Conservation (phyloP, 108 stramenopile genomes). For the Fragilariopsis cylindrus region DNA sequence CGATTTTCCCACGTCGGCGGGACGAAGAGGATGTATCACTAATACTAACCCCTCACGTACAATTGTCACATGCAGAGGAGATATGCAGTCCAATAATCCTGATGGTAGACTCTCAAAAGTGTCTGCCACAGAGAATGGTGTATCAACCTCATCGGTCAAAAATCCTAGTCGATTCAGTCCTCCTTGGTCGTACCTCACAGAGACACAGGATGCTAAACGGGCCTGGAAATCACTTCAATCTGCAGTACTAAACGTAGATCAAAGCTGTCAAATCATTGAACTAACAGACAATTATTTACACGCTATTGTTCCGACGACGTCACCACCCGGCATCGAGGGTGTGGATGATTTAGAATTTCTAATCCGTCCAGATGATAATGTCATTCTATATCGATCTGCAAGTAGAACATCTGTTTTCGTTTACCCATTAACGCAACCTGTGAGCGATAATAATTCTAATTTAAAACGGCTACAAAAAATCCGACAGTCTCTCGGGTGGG, state of each 20-base stretch:
- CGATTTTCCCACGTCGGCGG: constrained; percentile 67
- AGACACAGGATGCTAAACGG: constrained; percentile 60
- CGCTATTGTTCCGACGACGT: constrained; percentile 68
- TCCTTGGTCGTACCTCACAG: constrained; percentile 82
- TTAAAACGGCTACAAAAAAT: constrained; percentile 83
- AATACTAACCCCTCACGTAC: constrained; percentile 72
- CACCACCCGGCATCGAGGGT: constrained; percentile 58
- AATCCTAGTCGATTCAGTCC: constrained; percentile 80
- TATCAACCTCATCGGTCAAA: constrained; percentile 67
- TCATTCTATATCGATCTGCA: constrained; percentile 86
- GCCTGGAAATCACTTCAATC: constrained; percentile 74
- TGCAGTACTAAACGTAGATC: constrained; percentile 60
- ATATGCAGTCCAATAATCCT: constrained; percentile 44
- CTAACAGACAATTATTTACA: constrained; percentile 80
- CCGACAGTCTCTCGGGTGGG: constrained; percentile 75
- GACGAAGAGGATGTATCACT: constrained; percentile 74
- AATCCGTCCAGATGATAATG: constrained; percentile 79
- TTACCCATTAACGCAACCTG: constrained; percentile 91
- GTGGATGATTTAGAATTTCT: constrained; percentile 92
- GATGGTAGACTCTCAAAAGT: constrained; percentile 69
- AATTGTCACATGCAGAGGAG: constrained; percentile 69
- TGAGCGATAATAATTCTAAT: constrained; percentile 83
- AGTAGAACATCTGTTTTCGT: constrained; percentile 84
- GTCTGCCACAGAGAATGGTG: constrained; percentile 81
- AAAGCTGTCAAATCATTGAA: constrained; percentile 61